These are phyloP conservation scores for Plasmodium vivax DNA, from an alignment of 169 alveolate species.

Conservation along the genomic window DNA sequence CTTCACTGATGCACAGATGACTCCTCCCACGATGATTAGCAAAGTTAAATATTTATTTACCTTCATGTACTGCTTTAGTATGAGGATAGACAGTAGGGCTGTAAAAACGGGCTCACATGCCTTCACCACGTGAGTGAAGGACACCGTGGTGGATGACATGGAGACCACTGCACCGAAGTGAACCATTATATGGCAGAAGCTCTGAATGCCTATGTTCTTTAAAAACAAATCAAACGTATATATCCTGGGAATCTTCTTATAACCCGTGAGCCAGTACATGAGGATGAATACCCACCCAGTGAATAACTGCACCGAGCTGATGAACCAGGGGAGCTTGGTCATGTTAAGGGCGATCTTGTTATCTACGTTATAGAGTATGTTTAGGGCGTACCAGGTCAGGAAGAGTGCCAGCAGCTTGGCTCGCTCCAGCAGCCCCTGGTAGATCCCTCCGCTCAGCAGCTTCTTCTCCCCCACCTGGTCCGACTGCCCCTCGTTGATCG, in stretches of 20 bases:
- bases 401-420: constrained; percentile 29
- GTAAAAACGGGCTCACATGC: constrained; percentile 89
- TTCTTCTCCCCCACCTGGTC: constrained; percentile 11
- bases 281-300: constrained; percentile 80
- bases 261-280: constrained; percentile 75
- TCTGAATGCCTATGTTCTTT: constrained; percentile 82
- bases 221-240: constrained; percentile 74
- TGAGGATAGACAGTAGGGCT: constrained; percentile 81
- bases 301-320: constrained; percentile 82
- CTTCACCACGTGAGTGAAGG: constrained; percentile 88
- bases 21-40: constrained; percentile 85
- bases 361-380: constrained; percentile 83
- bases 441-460: background rate
- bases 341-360: constrained; percentile 82
- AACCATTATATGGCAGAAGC: constrained; percentile 85
- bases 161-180: constrained; percentile 89
- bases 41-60: constrained; percentile 81
- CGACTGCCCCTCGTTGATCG: constrained; percentile 52
- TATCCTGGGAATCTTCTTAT: constrained; percentile 70
- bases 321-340: constrained; percentile 85
- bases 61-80: constrained; percentile 78
- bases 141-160: constrained; percentile 87
- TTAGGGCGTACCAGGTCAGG: constrained; percentile 84
- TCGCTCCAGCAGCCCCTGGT: background rate
- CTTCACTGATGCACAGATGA: constrained; percentile 83